phyloP scores from a whole-genome alignment of 2,329 filamentous ascomycete genomes.

The Whalleya microplaca region DNA sequence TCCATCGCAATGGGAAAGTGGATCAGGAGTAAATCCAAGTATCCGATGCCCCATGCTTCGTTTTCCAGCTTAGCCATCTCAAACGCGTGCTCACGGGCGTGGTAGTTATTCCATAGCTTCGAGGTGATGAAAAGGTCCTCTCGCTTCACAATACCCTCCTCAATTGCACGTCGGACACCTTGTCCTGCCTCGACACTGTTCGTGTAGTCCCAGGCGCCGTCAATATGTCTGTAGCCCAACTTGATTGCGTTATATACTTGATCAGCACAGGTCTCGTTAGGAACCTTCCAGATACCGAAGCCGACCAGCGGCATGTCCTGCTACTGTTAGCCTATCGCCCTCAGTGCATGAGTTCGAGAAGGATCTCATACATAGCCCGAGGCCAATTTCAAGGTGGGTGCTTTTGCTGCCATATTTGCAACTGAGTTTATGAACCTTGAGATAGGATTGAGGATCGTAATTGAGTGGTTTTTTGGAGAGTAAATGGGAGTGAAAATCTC shows the following conservation, averaged over 20 bases:
- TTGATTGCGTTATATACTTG: conserved; percentile 66
- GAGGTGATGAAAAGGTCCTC: conserved; percentile 68
- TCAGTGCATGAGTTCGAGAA: background rate
- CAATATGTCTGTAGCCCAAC: conserved; percentile 56
- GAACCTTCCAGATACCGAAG: conserved; percentile 48
- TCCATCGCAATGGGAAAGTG: conserved; percentile 58
- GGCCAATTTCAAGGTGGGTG: conserved; percentile 39
- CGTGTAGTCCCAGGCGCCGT: conserved; percentile 60
- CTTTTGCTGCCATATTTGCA: conserved; percentile 29
- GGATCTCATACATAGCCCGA: conserved; percentile 40
- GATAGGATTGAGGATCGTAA: background rate
- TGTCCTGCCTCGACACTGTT: conserved; percentile 69
- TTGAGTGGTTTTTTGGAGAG: background rate
- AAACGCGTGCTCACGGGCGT: conserved; percentile 64
- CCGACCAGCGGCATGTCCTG: conserved; percentile 46
- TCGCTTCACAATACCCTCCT: conserved; percentile 64
- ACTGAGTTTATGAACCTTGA: background rate
- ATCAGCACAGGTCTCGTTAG: conserved; percentile 39
- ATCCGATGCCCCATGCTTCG: conserved; percentile 65
- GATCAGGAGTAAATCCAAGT: conserved; percentile 72
- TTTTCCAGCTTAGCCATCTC: conserved; percentile 64
- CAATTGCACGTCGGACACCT: conserved; percentile 61
- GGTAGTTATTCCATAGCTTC: conserved; percentile 69
- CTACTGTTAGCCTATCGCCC: conserved; percentile 9
- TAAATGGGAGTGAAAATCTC: background rate